Base-by-base conservation (phyloP, 2,329 filamentous ascomycete genomes). In the Xylaria sp. region DNA sequence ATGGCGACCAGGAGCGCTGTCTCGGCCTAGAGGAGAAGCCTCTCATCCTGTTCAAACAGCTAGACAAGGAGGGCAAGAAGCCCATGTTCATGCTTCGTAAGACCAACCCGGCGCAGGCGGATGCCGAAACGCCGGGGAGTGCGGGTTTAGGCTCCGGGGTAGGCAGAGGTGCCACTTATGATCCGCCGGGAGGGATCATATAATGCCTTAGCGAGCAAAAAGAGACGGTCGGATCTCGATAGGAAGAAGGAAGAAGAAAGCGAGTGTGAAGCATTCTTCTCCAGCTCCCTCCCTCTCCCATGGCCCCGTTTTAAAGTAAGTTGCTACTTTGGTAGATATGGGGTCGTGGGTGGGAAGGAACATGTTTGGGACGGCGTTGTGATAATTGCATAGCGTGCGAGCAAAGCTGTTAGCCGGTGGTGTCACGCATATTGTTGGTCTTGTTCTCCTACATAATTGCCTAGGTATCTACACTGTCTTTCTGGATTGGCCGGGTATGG, bases 71-170 rank as follows among this genome's bases (percentile, higher is more conserved):
- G 79, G 95, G 95, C 47, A 90, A 96, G 78, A 99, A 98, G 75
- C 95, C 95, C 21, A 98, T 98, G 95, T 99, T 99, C 73, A 99
- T 99, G 95, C 81, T 99, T 58, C 83, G 95, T 59, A 87, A 87
- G 76, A 88, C 84, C 33, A 85, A 84, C 48, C 82, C 81, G 38
- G 82, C 83, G 9, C 79, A 78, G 53, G 78, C 78, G 23, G 84
- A 86, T 52, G 72, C 67, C 15, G 82, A 83, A 44, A 77, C 79
- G 1, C 83, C 83, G 9, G 83, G 84, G 15, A 85, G 83, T 64
- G 84, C 83, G 6, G 84, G 84, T 10, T 73, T 86, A 25, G 79
- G 77, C 29, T 76, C 76, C 23, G 78, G 79, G 10, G 67, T 68
- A 6, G 72, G 75, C 1, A 77, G 82, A 54, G 81, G 83, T 15